phyloP scores from a whole-genome alignment of 305 asterid genomes.

The Solanum hybrid region DNA sequence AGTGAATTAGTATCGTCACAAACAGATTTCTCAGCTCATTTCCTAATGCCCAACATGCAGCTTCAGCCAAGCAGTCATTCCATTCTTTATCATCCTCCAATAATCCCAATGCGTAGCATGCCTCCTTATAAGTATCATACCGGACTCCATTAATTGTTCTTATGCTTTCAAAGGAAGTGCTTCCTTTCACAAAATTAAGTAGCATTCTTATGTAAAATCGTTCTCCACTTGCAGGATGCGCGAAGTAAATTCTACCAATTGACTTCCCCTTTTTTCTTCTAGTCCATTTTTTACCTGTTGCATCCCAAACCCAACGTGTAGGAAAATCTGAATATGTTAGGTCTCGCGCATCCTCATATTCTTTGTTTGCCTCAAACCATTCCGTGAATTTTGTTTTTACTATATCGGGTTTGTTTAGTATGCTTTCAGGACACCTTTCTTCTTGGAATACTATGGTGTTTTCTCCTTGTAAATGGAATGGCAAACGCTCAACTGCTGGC shows the following conservation, averaged over 20 bases:
- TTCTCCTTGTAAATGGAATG: background rate
- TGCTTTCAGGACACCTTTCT: background rate
- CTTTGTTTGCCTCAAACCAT: background rate
- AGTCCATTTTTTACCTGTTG: background rate
- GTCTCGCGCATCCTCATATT: background rate
- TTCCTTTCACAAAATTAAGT: background rate
- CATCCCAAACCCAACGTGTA: background rate
- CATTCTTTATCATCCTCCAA: slow-evolving; percentile 7
- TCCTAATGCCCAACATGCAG: background rate
- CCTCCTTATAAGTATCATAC: background rate
- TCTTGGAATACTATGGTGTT: background rate
- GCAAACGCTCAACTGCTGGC: background rate
- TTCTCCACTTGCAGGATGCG: background rate
- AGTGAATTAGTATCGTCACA: background rate
- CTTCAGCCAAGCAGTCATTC: background rate
- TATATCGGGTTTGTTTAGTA: background rate
- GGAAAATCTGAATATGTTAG: background rate
- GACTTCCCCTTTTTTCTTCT: background rate
- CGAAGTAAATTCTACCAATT: background rate
- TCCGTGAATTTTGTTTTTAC: background rate
- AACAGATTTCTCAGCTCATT: background rate
- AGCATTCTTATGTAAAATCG: background rate
- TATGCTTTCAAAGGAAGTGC: background rate
- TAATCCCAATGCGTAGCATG: background rate
- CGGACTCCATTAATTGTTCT: background rate